Conservation (phyloP, 208 protist species). For the Spongospora subterranea region DNA sequence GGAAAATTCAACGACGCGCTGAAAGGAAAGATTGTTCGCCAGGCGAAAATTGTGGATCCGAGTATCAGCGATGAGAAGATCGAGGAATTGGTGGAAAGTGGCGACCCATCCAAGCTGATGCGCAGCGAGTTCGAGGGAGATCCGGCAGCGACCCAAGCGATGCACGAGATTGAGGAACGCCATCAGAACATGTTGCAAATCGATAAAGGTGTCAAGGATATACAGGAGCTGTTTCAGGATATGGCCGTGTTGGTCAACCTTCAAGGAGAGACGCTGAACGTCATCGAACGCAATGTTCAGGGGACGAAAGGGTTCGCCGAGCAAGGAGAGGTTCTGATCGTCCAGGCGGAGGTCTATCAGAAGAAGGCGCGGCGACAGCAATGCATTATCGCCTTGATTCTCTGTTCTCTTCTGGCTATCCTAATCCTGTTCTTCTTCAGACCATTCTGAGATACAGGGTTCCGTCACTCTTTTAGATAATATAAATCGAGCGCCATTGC, state of each 20-base stretch:
- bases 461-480: too few relatives aligned
- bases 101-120: slow-evolving; percentile 6
- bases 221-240: slow-evolving; percentile 57
- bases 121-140: neutral
- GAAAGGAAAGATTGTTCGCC: slow-evolving; percentile 18
- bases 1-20: neutral
- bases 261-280: slow-evolving; percentile 52
- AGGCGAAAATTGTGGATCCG: slow-evolving; percentile 34
- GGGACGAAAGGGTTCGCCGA: slow-evolving; percentile 25
- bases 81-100: slow-evolving; percentile 19
- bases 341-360: slow-evolving; percentile 52
- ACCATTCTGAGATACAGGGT: too few relatives aligned
- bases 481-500: too few relatives aligned
- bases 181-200: slow-evolving; percentile 52
- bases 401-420: neutral
- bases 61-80: slow-evolving; percentile 51
- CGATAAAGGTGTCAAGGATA: slow-evolving; percentile 47
- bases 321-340: neutral
- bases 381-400: slow-evolving; percentile 6
- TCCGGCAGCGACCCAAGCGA: neutral
- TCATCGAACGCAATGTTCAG: slow-evolving; percentile 47
- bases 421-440: slow-evolving; percentile 31
- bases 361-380: neutral
- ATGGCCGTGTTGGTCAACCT: slow-evolving; percentile 51
- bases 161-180: slow-evolving; percentile 46